Base-by-base conservation (phyloP, 345 rosid species). In the Toxicodendron radicans region DNA sequence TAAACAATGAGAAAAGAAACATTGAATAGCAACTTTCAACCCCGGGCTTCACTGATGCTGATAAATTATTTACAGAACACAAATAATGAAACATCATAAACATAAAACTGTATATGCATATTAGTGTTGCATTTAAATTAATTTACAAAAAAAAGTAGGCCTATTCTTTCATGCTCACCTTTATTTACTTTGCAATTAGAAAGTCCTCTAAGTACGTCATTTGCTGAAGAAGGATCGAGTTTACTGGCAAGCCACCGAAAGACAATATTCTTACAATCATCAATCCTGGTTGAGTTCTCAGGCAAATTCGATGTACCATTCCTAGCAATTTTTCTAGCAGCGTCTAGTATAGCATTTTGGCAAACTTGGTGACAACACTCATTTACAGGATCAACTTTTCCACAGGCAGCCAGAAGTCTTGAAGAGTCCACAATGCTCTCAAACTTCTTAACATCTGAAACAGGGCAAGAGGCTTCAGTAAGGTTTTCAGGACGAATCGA, bases 331-430 rank as follows among this genome's bases (percentile, higher is more conserved):
- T 73, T 72, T 35, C 75, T 76, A 1, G 89, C 89, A 58, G 86
- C 82, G 74, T 85, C 91, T 14, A 76, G 58, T 63, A 87, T 80
- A 11, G 91, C 82, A 70, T 80, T 84, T 76, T 84, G 87, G 76
- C 91, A 87, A 43, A 81, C 79, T 75, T 87, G 85, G 10, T 76
- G 81, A 45, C 91, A 87, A 69, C 91, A 87, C 78, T 87, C 89
- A 69, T 76, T 85, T 49, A 87, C 86, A 1, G 83, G 83, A 75
- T 87, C 84, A 11, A 87, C 73, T 64, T 82, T 87, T 73, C 79
- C 68, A 59, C 91, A 87, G 23, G 87, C 87, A 75, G 85, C 66
- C 65, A 85, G 79, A 77, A 87, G 87, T 63, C 74, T 82, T 33
- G 82, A 73, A n/a, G 87, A 67, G 56, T 87, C 86, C 48, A 85